Conservation (phyloP, 139 green algal genomes). For the Auxenochlorella pyrenoidosa region DNA sequence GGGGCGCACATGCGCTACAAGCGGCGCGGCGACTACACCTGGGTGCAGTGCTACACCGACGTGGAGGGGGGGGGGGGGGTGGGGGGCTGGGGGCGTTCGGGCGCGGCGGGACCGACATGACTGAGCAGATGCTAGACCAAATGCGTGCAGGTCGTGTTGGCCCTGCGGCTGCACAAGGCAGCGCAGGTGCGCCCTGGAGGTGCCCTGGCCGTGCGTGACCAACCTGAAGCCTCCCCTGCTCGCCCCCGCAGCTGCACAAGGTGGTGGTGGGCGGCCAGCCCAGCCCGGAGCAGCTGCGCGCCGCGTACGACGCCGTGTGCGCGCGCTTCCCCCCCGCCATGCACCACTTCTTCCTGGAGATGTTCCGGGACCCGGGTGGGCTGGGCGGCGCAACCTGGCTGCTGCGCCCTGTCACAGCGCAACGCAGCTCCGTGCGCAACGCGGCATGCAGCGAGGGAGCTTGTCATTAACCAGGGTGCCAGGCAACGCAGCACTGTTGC, state of each 20-base stretch:
- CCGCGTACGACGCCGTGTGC: conserved; percentile 61
- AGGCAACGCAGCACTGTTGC: neutral
- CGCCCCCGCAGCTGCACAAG: neutral
- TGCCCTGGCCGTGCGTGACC: neutral
- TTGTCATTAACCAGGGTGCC: too few species aligned
- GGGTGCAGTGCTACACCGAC: conserved; percentile 11
- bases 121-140: too few species aligned
- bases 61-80: neutral
- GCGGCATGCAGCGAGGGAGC: too few species aligned
- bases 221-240: too few species aligned
- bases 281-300: conserved; percentile 26
- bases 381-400: neutral
- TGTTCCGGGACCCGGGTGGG: conserved; percentile 70
- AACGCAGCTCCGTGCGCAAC: too few species aligned
- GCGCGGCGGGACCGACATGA: neutral
- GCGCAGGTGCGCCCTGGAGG: too few species aligned
- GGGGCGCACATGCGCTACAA: conserved; percentile 57
- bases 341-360: conserved; percentile 96
- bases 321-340: conserved; percentile 80
- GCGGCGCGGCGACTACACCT: conserved; percentile 34
- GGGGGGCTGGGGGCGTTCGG: neutral
- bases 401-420: too few species aligned
- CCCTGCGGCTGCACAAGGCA: neutral
- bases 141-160: neutral
- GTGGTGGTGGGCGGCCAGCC: neutral